Percentiles rank a stretch among this genome's conserved stretches.
These are phyloP conservation scores for Populus simonii DNA, from an alignment of 345 rosid species.

Conservation along the genomic window DNA sequence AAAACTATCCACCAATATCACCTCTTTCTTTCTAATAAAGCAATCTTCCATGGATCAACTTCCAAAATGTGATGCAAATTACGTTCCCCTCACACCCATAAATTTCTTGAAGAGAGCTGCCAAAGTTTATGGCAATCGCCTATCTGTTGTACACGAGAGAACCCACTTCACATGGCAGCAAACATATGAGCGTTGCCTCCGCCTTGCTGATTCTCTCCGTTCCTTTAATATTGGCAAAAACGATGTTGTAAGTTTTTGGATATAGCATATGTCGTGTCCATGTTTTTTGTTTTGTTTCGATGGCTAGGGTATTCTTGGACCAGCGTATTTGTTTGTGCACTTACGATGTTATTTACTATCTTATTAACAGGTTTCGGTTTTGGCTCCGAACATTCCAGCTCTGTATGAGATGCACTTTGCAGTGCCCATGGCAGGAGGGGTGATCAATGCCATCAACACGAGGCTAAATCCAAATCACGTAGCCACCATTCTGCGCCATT, in stretches of 20 bases:
- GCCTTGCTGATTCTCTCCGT: slow-evolving; percentile 61
- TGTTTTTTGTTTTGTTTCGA: neutral
- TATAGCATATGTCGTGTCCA: neutral
- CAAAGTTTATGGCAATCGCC: slow-evolving; percentile 39
- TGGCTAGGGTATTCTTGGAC: neutral
- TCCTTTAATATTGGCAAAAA: slow-evolving; percentile 44
- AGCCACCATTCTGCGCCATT: slow-evolving; percentile 61
- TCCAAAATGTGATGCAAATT: slow-evolving; percentile 55
- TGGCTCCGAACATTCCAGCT: slow-evolving; percentile 86
- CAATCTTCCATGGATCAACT: slow-evolving; percentile 43
- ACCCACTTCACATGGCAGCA: slow-evolving; percentile 61
- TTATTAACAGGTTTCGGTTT: slow-evolving; percentile 51
- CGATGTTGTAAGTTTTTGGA: slow-evolving; percentile 44
- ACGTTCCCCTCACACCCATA: slow-evolving; percentile 57
- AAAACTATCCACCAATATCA: neutral
- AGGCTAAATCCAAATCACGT: slow-evolving; percentile 65
- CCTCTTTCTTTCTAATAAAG: neutral
- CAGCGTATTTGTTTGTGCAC: neutral
- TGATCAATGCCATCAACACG: slow-evolving; percentile 74
- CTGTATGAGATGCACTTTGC: slow-evolving; percentile 88
- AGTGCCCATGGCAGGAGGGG: slow-evolving; percentile 85
- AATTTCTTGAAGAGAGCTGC: slow-evolving; percentile 65
- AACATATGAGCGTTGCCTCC: slow-evolving; percentile 60
- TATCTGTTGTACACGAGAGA: slow-evolving; percentile 52
- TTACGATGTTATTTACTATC: neutral